These are phyloP conservation scores for Paecilomyces dactylethromorphus DNA, from an alignment of 2,329 filamentous ascomycete genomes.

Conservation along the genomic window DNA sequence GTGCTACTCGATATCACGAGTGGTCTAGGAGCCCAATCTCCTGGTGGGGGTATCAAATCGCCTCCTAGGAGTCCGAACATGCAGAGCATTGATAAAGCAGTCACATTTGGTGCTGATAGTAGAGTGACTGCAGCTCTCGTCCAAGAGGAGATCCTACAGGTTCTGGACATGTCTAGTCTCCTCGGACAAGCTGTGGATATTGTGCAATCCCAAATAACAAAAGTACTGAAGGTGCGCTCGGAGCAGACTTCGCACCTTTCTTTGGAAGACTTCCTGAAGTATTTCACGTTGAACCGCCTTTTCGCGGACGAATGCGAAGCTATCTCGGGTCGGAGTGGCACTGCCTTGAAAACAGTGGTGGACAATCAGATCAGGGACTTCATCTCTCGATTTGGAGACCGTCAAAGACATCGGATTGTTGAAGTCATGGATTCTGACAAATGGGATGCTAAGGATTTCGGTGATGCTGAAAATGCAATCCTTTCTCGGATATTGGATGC, in stretches of 20 bases:
- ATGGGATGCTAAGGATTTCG: conserved; percentile 61
- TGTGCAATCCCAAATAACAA: conserved; percentile 57
- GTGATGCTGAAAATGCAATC: conserved; percentile 43
- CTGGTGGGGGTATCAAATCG: conserved; percentile 35
- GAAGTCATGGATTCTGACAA: conserved; percentile 55
- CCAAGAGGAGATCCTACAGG: conserved; percentile 57
- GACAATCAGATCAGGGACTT: conserved; percentile 59
- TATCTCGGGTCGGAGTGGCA: conserved; percentile 56
- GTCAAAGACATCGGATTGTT: conserved; percentile 51
- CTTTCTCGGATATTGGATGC: conserved; percentile 51
- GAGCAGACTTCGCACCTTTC: conserved; percentile 53
- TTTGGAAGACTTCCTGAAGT: conserved; percentile 53
- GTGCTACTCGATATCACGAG: conserved; percentile 91
- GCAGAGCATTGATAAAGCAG: conserved; percentile 37
- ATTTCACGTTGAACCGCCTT: conserved; percentile 56
- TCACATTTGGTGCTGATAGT: conserved; percentile 16
- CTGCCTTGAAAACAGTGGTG: conserved; percentile 53
- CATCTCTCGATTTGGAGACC: conserved; percentile 51
- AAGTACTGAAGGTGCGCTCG: conserved; percentile 57
- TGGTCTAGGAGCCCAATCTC: conserved; percentile 34
- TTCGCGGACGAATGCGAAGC: conserved; percentile 64
- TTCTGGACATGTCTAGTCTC: conserved; percentile 59
- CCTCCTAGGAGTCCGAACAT: conserved; percentile 42
- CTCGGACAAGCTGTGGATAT: conserved; percentile 62
- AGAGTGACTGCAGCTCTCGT: conserved; percentile 19